Base-by-base conservation (phyloP, 2,329 filamentous ascomycete species). In the Aspergillus candidus region DNA sequence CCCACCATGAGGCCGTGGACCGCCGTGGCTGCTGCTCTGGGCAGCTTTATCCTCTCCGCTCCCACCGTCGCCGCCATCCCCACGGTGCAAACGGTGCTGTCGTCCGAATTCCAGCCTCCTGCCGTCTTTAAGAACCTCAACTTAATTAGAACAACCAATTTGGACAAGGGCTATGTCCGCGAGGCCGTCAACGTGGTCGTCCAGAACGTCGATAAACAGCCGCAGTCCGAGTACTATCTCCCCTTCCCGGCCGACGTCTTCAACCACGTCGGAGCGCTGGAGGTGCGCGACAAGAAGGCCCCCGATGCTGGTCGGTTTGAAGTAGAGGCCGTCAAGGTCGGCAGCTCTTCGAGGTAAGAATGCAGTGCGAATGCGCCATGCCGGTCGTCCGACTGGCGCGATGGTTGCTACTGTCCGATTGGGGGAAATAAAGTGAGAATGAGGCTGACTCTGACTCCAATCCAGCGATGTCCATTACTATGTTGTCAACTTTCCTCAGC, bases 111-210 rank as follows among this genome's bases (percentile, higher is more conserved):
- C 74, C 84, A 80, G 68, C 89, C 91, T 42, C 85, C 90, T 11
- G 86, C 88, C 65, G 86, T 90, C 55, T 98, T 95, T 74, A 88
- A 90, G 72, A 96, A 98, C 70, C 78, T 78, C 68, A 97, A 98
- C 66, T 71, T 97, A 27, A 85, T 97, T 40, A 86, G 93, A 59
- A 83, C 86, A 52, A 84, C 94, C 62, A 95, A 94, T 55, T 71
- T 96, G 46, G 91, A 97, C 70, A 97, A 96, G 76, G 86, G 82
- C 55, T 97, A 93, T 61, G 82, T 83, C 43, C 84, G 89, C 63
- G 91, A 97, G 70, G 85, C 83, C 11, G 81, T 96, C 75, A 96
- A 97, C 70, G 84, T 95, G n/a, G 76, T 94, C 40, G 81, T 98
- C 51, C 86, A 96, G 73, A 98, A 98, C 67, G 75, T 86, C 54